Base-by-base conservation (phyloP, 176 grass and related monocot genomes). In the Musa itinerans region DNA sequence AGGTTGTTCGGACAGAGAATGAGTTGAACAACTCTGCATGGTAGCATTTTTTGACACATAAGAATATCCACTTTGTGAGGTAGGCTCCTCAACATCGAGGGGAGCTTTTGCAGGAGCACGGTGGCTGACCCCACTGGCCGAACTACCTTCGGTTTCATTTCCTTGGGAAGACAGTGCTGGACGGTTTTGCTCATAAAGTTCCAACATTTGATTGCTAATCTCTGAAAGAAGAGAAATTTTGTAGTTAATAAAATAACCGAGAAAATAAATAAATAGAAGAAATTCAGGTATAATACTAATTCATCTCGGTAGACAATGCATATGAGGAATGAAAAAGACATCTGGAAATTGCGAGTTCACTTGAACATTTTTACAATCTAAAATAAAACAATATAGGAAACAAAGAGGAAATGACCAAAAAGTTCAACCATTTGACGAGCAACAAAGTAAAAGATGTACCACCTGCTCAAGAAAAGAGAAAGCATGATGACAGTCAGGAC, bases 131-230 rank as follows among this genome's bases (percentile, higher is more conserved):
- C 70, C 82, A 17, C 83, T 86, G n/a, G 61, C 81, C 53, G 87
- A 79, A 65, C 81, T 88, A 43, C 85, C 82, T 62, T 96, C 86
- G 52, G 78, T 85, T 72, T 85, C 81, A 78, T 92, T 85, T 66
- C 76, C 83, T 81, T 89, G 86, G 15, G 72, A 81, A 63, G 83
- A 54, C 63, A 71, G 85, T 1, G 21, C 83, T 23, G 76, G 71
- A 54, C 83, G 86, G 74, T 97, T 92, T 81, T 83, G 80, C 54
- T 89, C 90, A 29, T 96, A 96, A 26, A 96, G 83, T 81, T 96
- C 93, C 83, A 96, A 77, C 86, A 96, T 96, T 78, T 96, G 93
- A 55, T 96, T 96, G 85, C 93, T 92, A 63, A 96, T 88, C 85
- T 96, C 93, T 96, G 90, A 87, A 83, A 83, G 21, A 1, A 72